Evolutionary conservation across 75 land plant species (phyloP).

Genomic region (Pinus tabuliformis): DNA sequence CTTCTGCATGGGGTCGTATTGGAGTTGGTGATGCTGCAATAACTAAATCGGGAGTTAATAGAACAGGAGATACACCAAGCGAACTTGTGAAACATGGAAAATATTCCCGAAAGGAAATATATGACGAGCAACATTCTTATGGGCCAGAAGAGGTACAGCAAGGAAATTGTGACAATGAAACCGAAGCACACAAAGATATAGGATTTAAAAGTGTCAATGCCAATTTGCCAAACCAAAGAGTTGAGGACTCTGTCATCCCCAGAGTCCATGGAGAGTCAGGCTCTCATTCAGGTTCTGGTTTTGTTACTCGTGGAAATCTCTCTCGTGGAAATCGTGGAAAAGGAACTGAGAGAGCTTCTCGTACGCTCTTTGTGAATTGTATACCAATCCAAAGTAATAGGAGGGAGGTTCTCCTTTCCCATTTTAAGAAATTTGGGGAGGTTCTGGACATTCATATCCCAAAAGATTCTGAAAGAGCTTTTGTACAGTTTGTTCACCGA

Average conservation of each 20-base stretch:
- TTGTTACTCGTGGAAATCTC: slow-evolving; percentile 7
- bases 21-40: slow-evolving; percentile 9
- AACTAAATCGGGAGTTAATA: slow-evolving; percentile 1
- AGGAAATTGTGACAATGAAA: slow-evolving; percentile 19
- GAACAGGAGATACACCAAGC: background rate
- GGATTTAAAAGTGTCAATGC: background rate
- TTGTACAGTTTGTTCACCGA: slow-evolving; percentile 79
- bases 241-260: slow-evolving; percentile 7
- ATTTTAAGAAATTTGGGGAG: slow-evolving; percentile 92
- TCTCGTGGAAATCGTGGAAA: slow-evolving; percentile 24
- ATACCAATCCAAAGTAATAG: slow-evolving; percentile 74
- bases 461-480: slow-evolving; percentile 69
- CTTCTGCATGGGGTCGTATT: slow-evolving; percentile 72
- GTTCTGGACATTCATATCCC: slow-evolving; percentile 92
- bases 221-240: slow-evolving; percentile 13
- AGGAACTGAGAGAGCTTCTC: slow-evolving; percentile 61
- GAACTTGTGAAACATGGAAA: slow-evolving; percentile 1
- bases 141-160: background rate
- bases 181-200: slow-evolving; percentile 6
- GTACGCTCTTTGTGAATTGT: slow-evolving; percentile 84
- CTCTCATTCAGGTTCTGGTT: slow-evolving; percentile 13
- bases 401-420: slow-evolving; percentile 64
- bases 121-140: slow-evolving; percentile 1
- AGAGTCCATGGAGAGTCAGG: slow-evolving; percentile 3
- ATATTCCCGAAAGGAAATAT: background rate